phyloP scores from a whole-genome alignment of 345 rosid genomes.

The Camelina laxa region DNA sequence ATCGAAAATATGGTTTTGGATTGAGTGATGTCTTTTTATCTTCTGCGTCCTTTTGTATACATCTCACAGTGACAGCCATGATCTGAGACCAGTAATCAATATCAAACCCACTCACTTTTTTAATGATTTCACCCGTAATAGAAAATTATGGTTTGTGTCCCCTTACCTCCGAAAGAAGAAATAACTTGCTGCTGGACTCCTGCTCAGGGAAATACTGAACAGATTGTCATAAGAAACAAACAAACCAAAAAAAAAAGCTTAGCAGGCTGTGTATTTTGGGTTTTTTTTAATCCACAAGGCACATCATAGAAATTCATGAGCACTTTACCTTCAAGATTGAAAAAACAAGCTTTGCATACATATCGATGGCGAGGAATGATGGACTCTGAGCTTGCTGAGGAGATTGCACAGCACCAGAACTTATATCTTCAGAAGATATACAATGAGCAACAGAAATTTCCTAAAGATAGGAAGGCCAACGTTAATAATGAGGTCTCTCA shows the following conservation, averaged over 20 bases:
- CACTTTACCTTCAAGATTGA: slow-evolving; percentile 70
- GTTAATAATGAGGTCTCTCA: slow-evolving; percentile 5
- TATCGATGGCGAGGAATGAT: slow-evolving; percentile 84
- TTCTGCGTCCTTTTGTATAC: slow-evolving; percentile 83
- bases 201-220: slow-evolving; percentile 68
- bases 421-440: slow-evolving; percentile 70
- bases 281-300: background rate
- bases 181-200: slow-evolving; percentile 64
- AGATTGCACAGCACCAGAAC: slow-evolving; percentile 60
- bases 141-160: background rate
- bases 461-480: slow-evolving; percentile 45
- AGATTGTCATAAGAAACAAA: slow-evolving; percentile 3
- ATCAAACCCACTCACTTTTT: slow-evolving; percentile 13
- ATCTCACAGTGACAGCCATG: slow-evolving; percentile 69
- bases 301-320: slow-evolving; percentile 38
- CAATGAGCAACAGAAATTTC: slow-evolving; percentile 88
- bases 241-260: slow-evolving; percentile 14
- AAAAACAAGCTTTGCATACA: slow-evolving; percentile 80
- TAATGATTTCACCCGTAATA: background rate
- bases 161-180: slow-evolving; percentile 74
- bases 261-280: slow-evolving; percentile 45
- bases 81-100: slow-evolving; percentile 55
- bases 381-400: slow-evolving; percentile 74
- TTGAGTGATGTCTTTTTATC: slow-evolving; percentile 79
- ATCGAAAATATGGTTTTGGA: slow-evolving; percentile 93